phyloP scores from a whole-genome alignment of 495 filamentous ascomycete species.

The Trichocladium uniseriatum region DNA sequence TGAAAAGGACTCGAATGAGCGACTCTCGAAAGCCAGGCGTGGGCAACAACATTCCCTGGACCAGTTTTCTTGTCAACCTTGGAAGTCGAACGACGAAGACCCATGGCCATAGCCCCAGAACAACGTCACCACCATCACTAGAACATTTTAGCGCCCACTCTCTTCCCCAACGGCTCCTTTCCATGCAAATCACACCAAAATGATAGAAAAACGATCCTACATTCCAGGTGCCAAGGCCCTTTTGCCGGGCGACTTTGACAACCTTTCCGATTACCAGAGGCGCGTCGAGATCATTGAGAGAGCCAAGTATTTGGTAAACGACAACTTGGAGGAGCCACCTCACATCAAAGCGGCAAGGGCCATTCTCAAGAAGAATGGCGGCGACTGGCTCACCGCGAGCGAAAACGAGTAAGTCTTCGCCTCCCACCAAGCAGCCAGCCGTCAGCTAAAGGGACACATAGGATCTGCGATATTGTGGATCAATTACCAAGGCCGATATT shows the following conservation, averaged over 20 bases:
- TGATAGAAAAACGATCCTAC: no score
- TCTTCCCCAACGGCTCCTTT: no score
- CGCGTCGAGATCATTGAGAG: not conserved
- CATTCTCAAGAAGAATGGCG: not conserved
- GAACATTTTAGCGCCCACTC: no score
- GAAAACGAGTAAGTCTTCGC: not conserved
- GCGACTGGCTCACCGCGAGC: not conserved
- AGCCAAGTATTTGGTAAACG: constrained; percentile 4
- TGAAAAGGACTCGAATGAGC: no score
- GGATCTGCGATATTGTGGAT: not conserved
- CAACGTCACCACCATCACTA: no score
- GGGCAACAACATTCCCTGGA: no score
- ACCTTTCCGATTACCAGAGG: not conserved
- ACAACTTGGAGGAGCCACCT: constrained; percentile 5
- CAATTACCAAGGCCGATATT: not conserved
- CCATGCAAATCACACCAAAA: no score
- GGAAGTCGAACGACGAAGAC: no score
- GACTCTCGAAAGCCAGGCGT: no score
- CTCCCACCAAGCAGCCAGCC: not conserved
- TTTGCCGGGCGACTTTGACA: not conserved
- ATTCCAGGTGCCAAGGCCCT: not conserved
- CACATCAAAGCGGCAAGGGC: not conserved
- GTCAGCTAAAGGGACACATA: not conserved
- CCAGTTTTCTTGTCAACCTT: no score
- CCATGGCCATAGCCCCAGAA: no score